Conservation (phyloP, 345 rosid species). For the Aquilaria yunnanensis region DNA sequence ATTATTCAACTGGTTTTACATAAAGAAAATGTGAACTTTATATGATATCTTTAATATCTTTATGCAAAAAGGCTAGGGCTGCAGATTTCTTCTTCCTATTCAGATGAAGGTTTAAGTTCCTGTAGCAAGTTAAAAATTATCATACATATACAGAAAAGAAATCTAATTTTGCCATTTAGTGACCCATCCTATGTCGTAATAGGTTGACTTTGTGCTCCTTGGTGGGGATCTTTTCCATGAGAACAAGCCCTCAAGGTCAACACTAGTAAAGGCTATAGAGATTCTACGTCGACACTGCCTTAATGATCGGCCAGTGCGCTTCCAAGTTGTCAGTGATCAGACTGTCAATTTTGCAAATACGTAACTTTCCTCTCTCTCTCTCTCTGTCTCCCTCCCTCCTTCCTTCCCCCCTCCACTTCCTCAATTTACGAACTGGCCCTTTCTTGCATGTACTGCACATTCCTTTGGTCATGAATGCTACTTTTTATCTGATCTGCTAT, state of each 20-base stretch:
- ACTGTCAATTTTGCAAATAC: conserved; percentile 75
- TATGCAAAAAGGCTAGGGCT: no score
- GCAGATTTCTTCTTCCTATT: no score
- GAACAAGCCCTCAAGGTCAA: conserved; percentile 95
- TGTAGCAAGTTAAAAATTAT: no score
- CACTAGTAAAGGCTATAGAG: conserved; percentile 90
- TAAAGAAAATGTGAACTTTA: no score
- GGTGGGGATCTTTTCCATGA: conserved; percentile 99
- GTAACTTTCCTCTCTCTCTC: conserved; percentile 31
- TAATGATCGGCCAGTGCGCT: conserved; percentile 83
- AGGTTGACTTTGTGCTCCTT: conserved; percentile 92
- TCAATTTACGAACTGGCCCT: no score
- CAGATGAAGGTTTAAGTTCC: neutral
- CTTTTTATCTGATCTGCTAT: no score
- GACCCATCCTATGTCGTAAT: conserved; percentile 16
- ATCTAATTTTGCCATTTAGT: neutral
- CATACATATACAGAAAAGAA: no score
- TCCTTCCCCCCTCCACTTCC: no score
- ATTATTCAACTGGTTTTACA: no score
- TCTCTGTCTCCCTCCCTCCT: neutral
- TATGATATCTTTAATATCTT: no score
- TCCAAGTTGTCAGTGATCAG: conserved; percentile 99
- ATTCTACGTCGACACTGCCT: conserved; percentile 95
- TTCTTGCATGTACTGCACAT: no score
- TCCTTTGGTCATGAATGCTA: no score